These are phyloP conservation scores for Aspergillus amoenus DNA, from an alignment of 2,329 filamentous ascomycete genomes.

Conservation along the genomic window DNA sequence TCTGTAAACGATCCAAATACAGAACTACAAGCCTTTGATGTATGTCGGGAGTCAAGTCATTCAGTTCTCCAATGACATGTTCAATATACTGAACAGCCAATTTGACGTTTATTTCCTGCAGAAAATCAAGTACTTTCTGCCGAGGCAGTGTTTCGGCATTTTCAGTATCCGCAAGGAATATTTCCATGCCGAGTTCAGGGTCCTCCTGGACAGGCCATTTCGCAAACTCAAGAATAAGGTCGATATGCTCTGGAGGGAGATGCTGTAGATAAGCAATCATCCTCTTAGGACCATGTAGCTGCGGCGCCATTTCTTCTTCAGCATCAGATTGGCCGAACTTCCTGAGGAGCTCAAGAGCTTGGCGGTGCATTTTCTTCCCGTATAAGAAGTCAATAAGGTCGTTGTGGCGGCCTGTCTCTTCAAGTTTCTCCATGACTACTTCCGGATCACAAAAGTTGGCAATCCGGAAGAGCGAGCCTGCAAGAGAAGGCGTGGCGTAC, in stretches of 20 bases:
- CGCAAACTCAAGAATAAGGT: constrained; percentile 86
- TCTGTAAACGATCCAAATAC: constrained; percentile 58
- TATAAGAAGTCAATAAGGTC: constrained; percentile 98
- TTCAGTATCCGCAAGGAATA: constrained; percentile 90
- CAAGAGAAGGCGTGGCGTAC: constrained; percentile 81
- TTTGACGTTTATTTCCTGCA: constrained; percentile 65
- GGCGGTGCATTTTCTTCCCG: constrained; percentile 87
- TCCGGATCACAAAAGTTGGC: constrained; percentile 96
- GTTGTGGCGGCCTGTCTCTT: constrained; percentile 84
- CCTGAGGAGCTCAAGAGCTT: constrained; percentile 77
- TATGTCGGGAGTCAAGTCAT: constrained; percentile 79
- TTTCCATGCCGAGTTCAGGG: constrained; percentile 78
- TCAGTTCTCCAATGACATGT: constrained; percentile 83
- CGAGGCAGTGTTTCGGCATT: constrained; percentile 89
- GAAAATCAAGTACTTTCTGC: constrained; percentile 70
- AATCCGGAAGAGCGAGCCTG: constrained; percentile 87
- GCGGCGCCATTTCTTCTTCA: constrained; percentile 41
- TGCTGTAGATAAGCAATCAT: constrained; percentile 90
- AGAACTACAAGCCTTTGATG: constrained; percentile 81
- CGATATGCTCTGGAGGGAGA: constrained; percentile 80
- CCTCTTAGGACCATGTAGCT: constrained; percentile 75
- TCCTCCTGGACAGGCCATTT: constrained; percentile 79
- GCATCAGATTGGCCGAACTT: constrained; percentile 68
- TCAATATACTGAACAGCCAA: constrained; percentile 84
- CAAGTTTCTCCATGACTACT: constrained; percentile 88